Evolutionary conservation across 2,329 filamentous ascomycete species (phyloP), one percentile per base, ranked within the genome.

Genomic region (Piedraia hortae): DNA sequence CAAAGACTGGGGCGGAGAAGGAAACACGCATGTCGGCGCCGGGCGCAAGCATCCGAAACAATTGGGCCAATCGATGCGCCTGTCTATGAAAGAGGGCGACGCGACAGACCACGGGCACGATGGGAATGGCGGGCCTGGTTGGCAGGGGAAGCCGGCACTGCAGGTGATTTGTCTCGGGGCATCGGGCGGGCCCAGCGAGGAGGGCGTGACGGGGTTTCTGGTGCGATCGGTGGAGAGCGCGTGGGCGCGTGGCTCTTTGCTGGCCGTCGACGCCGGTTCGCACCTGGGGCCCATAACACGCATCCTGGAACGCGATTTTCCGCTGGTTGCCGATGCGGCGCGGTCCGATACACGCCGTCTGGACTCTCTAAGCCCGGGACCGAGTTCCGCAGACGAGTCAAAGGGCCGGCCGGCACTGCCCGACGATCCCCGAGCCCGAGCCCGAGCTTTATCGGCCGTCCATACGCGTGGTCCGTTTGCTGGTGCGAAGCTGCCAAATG

Each of bases 211-310:
- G 0, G 75, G 78, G 3, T 65, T 93, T 26, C 61, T 97, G 10
- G 74, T 93, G 20, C 70, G 82, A 20, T 82, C 82, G 4, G 57
- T 70, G 6, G 61, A 67, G 14, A 62, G 70, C 23, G 61, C 66
- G 29, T 97, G 85, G 85, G 53, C 59, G 21, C 71, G 67, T 35
- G 69, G 72, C 19, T 91, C 78, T 0, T 46, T 91, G 18, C 54
- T 93, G 13, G 78, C 82, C n/a, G 70, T 97, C 23, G 85, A 97
- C 50, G 80, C 78, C 6, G 85, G 85, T 21, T 75, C 80, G 14
- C 73, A 91, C 42, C 59, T 97, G 18, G 66, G 74, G 13, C 66
- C 75, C 24, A 90, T 97, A 25, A 63, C 64, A n/a, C 59, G 62
- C 21, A 72, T 89, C 21, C 54, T 97, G 12, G 57, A 77, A 29